These are phyloP conservation scores for Darksidea phi DNA, from an alignment of 495 filamentous ascomycete species.

Conservation along the genomic window DNA sequence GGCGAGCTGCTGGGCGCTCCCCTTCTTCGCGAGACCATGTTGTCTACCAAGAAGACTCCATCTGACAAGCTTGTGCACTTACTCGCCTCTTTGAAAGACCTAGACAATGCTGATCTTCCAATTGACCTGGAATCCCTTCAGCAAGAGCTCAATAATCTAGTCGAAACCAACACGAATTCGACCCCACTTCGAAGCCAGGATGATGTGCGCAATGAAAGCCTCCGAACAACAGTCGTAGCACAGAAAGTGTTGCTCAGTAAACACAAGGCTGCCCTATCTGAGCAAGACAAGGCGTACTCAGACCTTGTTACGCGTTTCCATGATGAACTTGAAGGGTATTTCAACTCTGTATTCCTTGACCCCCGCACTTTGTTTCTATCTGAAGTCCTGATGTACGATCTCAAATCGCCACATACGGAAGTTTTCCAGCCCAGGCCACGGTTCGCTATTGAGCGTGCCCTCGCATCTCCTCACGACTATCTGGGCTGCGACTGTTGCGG, in stretches of 20 bases:
- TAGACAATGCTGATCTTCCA: neutral
- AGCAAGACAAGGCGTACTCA: conserved; percentile 75
- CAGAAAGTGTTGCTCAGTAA: conserved; percentile 85
- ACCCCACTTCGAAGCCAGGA: conserved; percentile 71
- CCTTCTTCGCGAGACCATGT: conserved; percentile 31
- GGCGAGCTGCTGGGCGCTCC: conserved; percentile 34
- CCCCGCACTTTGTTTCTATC: conserved; percentile 67
- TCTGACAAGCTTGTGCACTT: conserved; percentile 35
- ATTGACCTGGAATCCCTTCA: conserved; percentile 9
- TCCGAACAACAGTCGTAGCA: conserved; percentile 81
- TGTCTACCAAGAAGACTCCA: conserved; percentile 33
- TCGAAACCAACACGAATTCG: conserved; percentile 41
- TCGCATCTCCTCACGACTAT: conserved; percentile 81
- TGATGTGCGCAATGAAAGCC: conserved; percentile 64
- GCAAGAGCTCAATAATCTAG: conserved; percentile 8
- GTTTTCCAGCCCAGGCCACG: conserved; percentile 78
- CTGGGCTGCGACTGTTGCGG: conserved; percentile 71
- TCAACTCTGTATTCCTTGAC: conserved; percentile 53
- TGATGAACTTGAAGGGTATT: conserved; percentile 54
- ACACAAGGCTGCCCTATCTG: conserved; percentile 69
- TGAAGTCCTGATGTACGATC: conserved; percentile 83
- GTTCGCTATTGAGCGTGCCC: conserved; percentile 74
- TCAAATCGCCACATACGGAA: conserved; percentile 73
- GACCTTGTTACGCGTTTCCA: conserved; percentile 66
- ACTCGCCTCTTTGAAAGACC: conserved; percentile 12